A percentile compares a stretch with the other conserved stretches of the same genome.
phyloP scores from a whole-genome alignment of 345 rosid genomes.

The Eucalyptus rudis region DNA sequence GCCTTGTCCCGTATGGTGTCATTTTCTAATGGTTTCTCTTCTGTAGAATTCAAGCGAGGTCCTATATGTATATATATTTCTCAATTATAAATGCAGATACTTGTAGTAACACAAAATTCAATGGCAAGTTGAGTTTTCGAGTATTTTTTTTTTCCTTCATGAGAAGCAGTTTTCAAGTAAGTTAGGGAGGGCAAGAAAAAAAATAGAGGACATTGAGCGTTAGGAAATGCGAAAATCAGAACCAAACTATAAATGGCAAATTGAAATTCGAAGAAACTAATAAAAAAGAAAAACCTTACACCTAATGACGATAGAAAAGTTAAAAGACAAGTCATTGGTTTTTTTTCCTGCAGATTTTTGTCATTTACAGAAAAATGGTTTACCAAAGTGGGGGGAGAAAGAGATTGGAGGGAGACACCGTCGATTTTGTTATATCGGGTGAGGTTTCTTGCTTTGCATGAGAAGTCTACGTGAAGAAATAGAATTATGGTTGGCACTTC shows the following conservation, averaged over 20 bases:
- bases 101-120: not conserved
- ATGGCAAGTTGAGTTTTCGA: not conserved
- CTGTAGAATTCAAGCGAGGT: not conserved
- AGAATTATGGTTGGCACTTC: not conserved
- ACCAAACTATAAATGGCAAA: not conserved
- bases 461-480: not conserved
- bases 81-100: not conserved
- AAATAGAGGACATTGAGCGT: not conserved
- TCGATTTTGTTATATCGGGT: not conserved
- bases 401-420: not conserved
- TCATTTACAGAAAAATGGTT: not conserved
- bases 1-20: not conserved
- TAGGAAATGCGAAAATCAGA: not conserved
- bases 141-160: not conserved
- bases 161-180: not conserved
- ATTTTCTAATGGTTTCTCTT: not conserved
- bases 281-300: not conserved
- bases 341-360: not conserved
- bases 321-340: not conserved
- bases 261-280: not conserved
- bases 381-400: not conserved
- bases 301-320: not conserved
- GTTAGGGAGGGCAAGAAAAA: not conserved
- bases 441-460: not conserved
- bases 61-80: not conserved